Evolutionary conservation across 2,329 filamentous ascomycete genomes (phyloP).

Genomic region (Thelonectria blattea): DNA sequence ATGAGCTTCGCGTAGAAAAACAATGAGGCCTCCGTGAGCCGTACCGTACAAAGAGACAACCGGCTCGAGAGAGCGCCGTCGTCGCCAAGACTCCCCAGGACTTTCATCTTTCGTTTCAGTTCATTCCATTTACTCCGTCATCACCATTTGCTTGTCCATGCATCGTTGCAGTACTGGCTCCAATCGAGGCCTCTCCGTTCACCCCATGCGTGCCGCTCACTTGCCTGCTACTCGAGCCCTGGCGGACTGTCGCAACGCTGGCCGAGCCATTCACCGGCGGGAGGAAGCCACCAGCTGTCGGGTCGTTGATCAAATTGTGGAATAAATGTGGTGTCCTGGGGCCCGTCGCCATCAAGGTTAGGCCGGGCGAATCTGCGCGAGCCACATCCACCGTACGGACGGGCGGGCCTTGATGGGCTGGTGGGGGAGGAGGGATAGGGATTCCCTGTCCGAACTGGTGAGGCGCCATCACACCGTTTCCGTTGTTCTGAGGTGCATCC

Average conservation of each 20-base stretch:
- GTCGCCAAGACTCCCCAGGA: constrained; percentile 22
- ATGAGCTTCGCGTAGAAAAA: constrained; percentile 11
- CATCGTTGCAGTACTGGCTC: constrained; percentile 47
- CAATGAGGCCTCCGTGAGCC: constrained; percentile 7
- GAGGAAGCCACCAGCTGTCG: constrained; percentile 30
- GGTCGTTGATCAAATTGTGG: constrained; percentile 40
- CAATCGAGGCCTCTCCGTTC: constrained; percentile 35
- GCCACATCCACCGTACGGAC: neutral
- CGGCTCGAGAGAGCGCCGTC: constrained; percentile 21
- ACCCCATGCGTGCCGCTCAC: constrained; percentile 28
- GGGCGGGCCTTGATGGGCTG: constrained; percentile 26
- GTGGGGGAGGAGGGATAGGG: constrained; percentile 39
- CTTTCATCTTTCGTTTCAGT: constrained; percentile 22
- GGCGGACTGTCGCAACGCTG: constrained; percentile 40
- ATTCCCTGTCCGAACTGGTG: constrained; percentile 32
- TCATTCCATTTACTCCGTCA: constrained; percentile 31
- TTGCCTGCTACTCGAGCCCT: constrained; percentile 27
- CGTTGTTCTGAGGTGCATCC: constrained; percentile 33
- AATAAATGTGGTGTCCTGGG: constrained; percentile 30
- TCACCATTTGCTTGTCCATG: constrained; percentile 37
- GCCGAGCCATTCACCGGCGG: constrained; percentile 29
- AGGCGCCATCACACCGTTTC: constrained; percentile 13
- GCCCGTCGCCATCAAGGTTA: constrained; percentile 27
- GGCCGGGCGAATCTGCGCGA: constrained; percentile 1
- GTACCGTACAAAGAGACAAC: constrained; percentile 29